Percentiles rank a stretch among this genome's conserved stretches.
These are phyloP conservation scores for Leishmania braziliensis DNA, from an alignment of 208 protist species.

Conservation along the genomic window DNA sequence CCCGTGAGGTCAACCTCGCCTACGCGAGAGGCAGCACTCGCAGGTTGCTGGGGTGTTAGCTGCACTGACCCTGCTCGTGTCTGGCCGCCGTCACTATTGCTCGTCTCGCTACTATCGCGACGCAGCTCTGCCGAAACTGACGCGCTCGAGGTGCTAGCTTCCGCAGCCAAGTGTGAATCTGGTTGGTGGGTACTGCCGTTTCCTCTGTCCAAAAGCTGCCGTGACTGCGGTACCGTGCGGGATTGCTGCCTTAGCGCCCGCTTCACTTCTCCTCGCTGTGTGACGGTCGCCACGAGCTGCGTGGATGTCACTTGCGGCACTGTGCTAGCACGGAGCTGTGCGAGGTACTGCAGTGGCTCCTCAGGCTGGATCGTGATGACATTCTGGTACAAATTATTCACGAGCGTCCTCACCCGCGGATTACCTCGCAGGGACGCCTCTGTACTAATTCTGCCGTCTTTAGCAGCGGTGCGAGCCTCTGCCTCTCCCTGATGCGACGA, in stretches of 20 bases:
- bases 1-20: background rate
- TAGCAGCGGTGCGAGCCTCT: constrained; percentile 1
- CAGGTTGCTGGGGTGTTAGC: background rate
- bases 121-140: background rate
- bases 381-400: constrained; percentile 53
- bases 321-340: background rate
- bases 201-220: constrained; percentile 2
- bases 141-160: background rate
- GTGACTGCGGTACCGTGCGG: constrained; percentile 1
- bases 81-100: background rate
- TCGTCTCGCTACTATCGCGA: background rate
- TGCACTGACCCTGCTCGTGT: background rate
- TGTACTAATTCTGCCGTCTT: constrained; percentile 2
- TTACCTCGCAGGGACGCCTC: constrained; percentile 27
- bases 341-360: constrained; percentile 41
- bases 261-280: background rate
- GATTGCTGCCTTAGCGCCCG: background rate
- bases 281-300: background rate
- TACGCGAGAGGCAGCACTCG: background rate
- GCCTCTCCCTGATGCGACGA: background rate
- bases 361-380: constrained; percentile 50
- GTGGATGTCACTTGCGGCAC: constrained; percentile 3
- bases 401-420: constrained; percentile 33
- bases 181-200: constrained; percentile 10
- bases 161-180: background rate